Base-by-base conservation (phyloP, 148 eudicot genomes). In the Spergularia bocconei region DNA sequence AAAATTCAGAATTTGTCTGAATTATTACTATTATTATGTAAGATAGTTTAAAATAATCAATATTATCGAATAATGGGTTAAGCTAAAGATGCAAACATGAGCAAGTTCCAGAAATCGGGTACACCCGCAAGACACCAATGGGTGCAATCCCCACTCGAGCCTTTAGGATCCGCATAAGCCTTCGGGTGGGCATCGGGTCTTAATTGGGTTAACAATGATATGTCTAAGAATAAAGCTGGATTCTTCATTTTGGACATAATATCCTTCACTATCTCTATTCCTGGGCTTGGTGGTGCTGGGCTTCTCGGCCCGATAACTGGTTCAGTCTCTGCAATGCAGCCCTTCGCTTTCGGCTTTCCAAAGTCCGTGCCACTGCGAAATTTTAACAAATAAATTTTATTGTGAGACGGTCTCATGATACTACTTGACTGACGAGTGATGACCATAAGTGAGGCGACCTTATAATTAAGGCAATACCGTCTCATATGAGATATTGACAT, bases 181-280 rank as follows among this genome's bases (percentile, higher is more conserved):
- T 78, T 73, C 33, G 86, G 84, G 64, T 84, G 86, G 4, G 86
- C 86, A 72, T 84, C 84, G 6, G 84, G 84, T 23, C 86, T 75
- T 38, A 81, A 59, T 51, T 78, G 67, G 12, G 86, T 33, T 44
- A 78, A 15, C 54, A 81, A 56, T 13, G 84, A 77, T 0, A 84
- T 54, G 44, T 84, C 86, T 17, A 84, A 54, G 70, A 84, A 84
- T 6, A 39, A 13, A 12, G 38, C 48, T 20, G 57, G 86, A 14
- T 56, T 84, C 19, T 78, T 71, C 86, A 84, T 81, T 72, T 74
- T 71, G 71, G 13, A 68, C 63, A 84, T 67, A 48, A 67, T n/a
- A 33, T 21, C 33, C 73, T 81, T 74, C 47, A 84, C 80, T 15
- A 84, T 60, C 4, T 33, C 69, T 19, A 66, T 58, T 58, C 82